Base-by-base conservation (phyloP, 2,329 filamentous ascomycete genomes). In the Penicillium sp. region DNA sequence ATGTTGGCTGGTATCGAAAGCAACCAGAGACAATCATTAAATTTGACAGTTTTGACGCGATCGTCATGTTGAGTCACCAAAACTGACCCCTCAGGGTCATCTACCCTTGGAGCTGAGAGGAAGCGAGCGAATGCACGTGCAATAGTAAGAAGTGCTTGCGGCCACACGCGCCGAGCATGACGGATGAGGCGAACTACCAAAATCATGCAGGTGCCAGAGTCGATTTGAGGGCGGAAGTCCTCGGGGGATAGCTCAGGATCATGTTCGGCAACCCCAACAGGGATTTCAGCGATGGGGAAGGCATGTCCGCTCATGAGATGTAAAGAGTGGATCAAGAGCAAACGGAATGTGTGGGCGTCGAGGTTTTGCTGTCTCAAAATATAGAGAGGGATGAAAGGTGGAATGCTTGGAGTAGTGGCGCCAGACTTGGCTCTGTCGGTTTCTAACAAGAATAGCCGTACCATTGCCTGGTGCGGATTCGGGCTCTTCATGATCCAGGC, bases 131-230 rank as follows among this genome's bases (percentile, higher is more conserved):
- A 70, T 41, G 77, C 69, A 30, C 67, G 65, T 25, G 75, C 70
- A 53, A 81, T 77, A 26, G 68, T 67, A 26, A 75, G 63, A 28
- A 82, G 70, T 4, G 75, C 73, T 31, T 73, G 67, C 3, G 82
- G 81, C 75, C 77, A 80, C 14, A 79, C 71, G 41, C 70, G 66
- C 22, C 80, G 77, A 55, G 81, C 80, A 70, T 81, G 79, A 17
- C 76, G 76, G 36, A 83, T 64, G 28, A 84, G 70, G 22, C 80
- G 76, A 46, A 76, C 65, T 48, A 79, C 73, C 30, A 81, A 67
- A 19, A 71, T 65, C 60, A 77, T 69, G 36, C 76, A 66, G 16
- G 66, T 70, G n/a, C 60, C 67, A 30, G 63, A 56, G 43, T 67
- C 64, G 26, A 72, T 58, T 48, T 56, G 55, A 37, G 61, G 61